Percentiles rank a stretch among this genome's conserved stretches.
These are phyloP conservation scores for Pseudozyma hubeiensis DNA, from an alignment of 1,284 basidiomycete species.

Conservation along the genomic window DNA sequence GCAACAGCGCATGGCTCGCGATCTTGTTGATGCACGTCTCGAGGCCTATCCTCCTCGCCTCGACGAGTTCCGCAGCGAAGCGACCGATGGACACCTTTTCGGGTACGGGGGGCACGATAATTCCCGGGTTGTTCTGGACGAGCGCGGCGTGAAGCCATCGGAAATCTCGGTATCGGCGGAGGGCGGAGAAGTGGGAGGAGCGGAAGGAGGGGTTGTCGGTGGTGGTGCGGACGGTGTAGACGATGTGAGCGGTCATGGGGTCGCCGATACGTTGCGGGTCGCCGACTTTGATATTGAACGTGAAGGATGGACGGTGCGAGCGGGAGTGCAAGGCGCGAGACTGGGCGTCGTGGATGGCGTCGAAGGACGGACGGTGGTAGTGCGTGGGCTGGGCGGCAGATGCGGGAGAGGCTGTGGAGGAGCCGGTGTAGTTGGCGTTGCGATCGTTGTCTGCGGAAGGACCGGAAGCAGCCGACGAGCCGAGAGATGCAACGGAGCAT, in stretches of 20 bases:
- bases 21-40: slow-evolving; percentile 70
- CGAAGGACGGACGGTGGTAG: slow-evolving; percentile 50
- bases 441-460: slow-evolving; percentile 21
- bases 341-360: slow-evolving; percentile 33
- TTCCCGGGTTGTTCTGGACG: slow-evolving; percentile 91
- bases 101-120: slow-evolving; percentile 94
- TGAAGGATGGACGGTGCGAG: slow-evolving; percentile 15
- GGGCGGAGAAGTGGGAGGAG: slow-evolving; percentile 73
- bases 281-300: slow-evolving; percentile 63
- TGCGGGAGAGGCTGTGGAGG: background rate
- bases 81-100: slow-evolving; percentile 87
- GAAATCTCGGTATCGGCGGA: slow-evolving; percentile 95
- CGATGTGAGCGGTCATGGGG: slow-evolving; percentile 65
- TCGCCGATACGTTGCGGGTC: slow-evolving; percentile 67
- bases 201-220: slow-evolving; percentile 57
- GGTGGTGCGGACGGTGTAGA: slow-evolving; percentile 70
- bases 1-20: slow-evolving; percentile 69
- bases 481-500: slow-evolving; percentile 22
- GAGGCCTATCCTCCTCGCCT: slow-evolving; percentile 68
- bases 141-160: slow-evolving; percentile 94
- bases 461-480: slow-evolving; percentile 20
- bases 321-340: slow-evolving; percentile 25
- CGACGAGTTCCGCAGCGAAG: slow-evolving; percentile 70
- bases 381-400: slow-evolving; percentile 16
- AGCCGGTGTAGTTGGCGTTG: background rate